Evolutionary conservation across 345 rosid genomes (phyloP), one percentile per base, ranked within the genome.

Genomic region (Crucihimalaya himalaica): DNA sequence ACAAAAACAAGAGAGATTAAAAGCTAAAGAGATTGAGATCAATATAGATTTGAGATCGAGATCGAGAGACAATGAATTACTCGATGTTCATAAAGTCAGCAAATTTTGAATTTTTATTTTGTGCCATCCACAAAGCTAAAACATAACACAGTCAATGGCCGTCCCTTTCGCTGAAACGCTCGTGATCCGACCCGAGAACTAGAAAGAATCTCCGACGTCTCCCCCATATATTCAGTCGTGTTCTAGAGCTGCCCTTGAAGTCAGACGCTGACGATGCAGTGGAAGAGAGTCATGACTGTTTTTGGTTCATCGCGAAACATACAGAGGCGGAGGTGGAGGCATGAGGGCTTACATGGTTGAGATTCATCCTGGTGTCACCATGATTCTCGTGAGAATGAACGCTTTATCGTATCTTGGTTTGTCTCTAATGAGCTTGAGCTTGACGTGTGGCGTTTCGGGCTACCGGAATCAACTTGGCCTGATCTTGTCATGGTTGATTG

Each of bases 381-480:
- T 91, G 80, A 84, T 91, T 73, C 89, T 91, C 25, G 79, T 91
- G 60, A 75, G 96, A 84, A 84, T 87, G 1, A 81, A 80, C 34
- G 90, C 83, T 57, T 82, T 67, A 79, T 92, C 53, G 52, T 74
- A 87, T 72, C 75, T 87, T 13, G 93, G 78, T 68, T 69, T 85
- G 32, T 75, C 87, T 4, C 68, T 89, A 84, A 86, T 70, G 88
- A 84, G 52, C 81, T 93, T 75, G 97, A 91, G 71, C 85, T 91
- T 60, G 97, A 93, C 62, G 84, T 86, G 84, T 93, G 98, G 98
- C 83, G 97, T 60, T 91, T 86, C 74, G 75, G 97, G 75, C 76
- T 93, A 53, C 98, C 96, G 23, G 91, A 89, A 63, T 76, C 94
- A 3, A 91, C 97, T 2, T 73, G 88, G 57, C 97, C 91, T 15